Percentiles rank a stretch among this genome's conserved stretches.
phyloP scores from a whole-genome alignment of 1,284 basidiomycete genomes.

The Ganoderma lucidum region DNA sequence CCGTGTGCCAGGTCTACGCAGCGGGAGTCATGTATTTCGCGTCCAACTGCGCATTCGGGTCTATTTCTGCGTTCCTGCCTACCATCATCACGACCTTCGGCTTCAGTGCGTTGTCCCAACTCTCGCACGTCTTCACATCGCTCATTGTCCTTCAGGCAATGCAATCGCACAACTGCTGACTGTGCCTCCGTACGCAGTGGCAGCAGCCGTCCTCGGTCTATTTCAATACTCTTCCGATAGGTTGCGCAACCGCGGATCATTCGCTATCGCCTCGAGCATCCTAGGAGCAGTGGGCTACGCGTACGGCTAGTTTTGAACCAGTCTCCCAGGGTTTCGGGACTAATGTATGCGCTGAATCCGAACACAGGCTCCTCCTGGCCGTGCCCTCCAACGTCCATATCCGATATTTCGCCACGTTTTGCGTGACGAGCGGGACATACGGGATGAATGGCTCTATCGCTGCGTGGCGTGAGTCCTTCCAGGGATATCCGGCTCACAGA shows the following conservation, averaged over 20 bases:
- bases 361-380: slow-evolving; percentile 55
- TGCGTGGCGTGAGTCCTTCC: slow-evolving; percentile 69
- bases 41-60: slow-evolving; percentile 80
- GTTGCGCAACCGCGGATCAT: slow-evolving; percentile 72
- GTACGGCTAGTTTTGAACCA: slow-evolving; percentile 44
- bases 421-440: slow-evolving; percentile 74
- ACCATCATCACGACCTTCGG: slow-evolving; percentile 83
- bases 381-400: slow-evolving; percentile 55
- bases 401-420: slow-evolving; percentile 77
- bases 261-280: slow-evolving; percentile 56
- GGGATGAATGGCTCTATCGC: slow-evolving; percentile 73
- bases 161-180: slow-evolving; percentile 75
- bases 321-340: neutral
- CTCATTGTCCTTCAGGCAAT: slow-evolving; percentile 45
- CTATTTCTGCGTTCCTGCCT: slow-evolving; percentile 85
- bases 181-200: slow-evolving; percentile 84
- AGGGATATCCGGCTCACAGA: neutral
- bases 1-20: slow-evolving; percentile 56
- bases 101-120: slow-evolving; percentile 48
- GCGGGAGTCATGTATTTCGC: slow-evolving; percentile 79
- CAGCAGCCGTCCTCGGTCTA: slow-evolving; percentile 68
- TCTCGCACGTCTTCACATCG: neutral
- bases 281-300: slow-evolving; percentile 73
- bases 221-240: slow-evolving; percentile 77
- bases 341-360: neutral